Evolutionary conservation across 805 yeast genomes (phyloP), one percentile per base, ranked within the genome.

Genomic region (Maudiozyma barnettii): DNA sequence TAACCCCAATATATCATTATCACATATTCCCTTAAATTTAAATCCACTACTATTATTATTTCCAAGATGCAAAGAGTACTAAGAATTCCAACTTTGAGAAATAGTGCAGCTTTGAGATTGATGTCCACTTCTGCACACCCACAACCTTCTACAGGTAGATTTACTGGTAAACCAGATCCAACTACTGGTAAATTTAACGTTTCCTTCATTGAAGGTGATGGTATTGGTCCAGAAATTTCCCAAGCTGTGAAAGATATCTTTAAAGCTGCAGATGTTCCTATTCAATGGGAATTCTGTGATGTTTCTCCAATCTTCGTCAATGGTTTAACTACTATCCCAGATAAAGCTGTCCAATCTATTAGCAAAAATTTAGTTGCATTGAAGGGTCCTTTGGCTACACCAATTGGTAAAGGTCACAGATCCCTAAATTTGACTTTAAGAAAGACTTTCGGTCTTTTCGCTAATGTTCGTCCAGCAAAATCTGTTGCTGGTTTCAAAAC

Each of bases 301-400:
- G 99, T 93, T 45, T 86, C 96, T 46, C 99, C 99, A 46, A 76
- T 85, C 50, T 76, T 93, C 58, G 82, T 87, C 65, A 82, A 91
- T 68, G 96, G 96, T 63, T 82, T 83, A 70, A 90, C 98, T 57
- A 82, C 96, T 49, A 81, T 93, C 59, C 98, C 98, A 54, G 82
- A 82, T 57, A 82, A 81, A 39, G 97, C 98, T 50, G 87, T 93
- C 53, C 89, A 85, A 60, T 85, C 95, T 41, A 90, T 93, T 72
- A 87, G 88, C 77, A 83, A 78, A 71, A 87, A 91, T 76, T 77
- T 82, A 72, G 91, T 93, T 53, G 99, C 98, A 47, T 78, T 93
- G 65, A 93, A 93, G 75, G 99, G 99, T 58, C 98, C 98, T 29
- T 75, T 93, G 63, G 98, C 97, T 47, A 93, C 99, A 38, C 99